Evolutionary conservation across 139 green algal species (phyloP).

Genomic region (Volvox africanus): DNA sequence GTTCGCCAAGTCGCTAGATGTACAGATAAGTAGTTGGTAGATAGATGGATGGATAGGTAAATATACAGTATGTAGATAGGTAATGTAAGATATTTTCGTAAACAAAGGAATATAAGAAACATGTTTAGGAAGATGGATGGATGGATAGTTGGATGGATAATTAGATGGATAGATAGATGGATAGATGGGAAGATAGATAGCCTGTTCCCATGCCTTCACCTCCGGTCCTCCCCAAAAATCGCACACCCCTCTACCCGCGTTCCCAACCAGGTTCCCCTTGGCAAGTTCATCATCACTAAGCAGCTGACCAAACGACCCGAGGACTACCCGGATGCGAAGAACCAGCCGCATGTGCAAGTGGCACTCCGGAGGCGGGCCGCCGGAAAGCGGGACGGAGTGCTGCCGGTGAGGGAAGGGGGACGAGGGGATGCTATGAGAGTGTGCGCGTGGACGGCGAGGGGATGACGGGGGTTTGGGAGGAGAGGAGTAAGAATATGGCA

Average conservation of each 20-base stretch:
- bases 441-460: not conserved
- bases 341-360: slow-evolving; percentile 97
- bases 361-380: slow-evolving; percentile 82
- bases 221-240: no score
- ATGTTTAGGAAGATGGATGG: no score
- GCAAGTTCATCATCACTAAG: slow-evolving; percentile 97
- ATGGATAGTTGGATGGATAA: no score
- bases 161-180: no score
- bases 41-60: slow-evolving; percentile 22
- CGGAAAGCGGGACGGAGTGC: slow-evolving; percentile 86
- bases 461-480: not conserved
- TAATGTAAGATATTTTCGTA: no score
- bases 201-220: no score
- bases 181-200: no score
- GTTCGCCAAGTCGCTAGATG: no score
- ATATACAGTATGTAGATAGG: no score
- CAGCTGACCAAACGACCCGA: slow-evolving; percentile 95
- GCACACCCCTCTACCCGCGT: not conserved
- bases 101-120: no score
- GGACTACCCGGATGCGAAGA: slow-evolving; percentile 96
- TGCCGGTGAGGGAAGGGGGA: slow-evolving; percentile 56
- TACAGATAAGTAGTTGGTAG: no score
- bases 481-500: not conserved
- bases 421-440: no score
- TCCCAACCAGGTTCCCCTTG: slow-evolving; percentile 68